These are phyloP conservation scores for Exophiala mesophila DNA, from an alignment of 2,329 filamentous ascomycete species.

Conservation along the genomic window DNA sequence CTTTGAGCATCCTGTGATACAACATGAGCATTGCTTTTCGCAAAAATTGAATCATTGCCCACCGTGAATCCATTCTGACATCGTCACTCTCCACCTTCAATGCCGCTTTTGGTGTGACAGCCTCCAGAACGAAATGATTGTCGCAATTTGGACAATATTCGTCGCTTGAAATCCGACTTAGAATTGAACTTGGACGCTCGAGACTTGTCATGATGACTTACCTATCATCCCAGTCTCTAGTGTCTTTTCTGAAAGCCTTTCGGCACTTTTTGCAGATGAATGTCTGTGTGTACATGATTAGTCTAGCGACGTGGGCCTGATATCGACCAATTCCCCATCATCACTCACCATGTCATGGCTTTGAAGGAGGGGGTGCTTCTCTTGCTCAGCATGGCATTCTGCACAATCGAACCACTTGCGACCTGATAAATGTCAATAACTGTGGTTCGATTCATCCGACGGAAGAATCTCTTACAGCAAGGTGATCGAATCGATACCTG, in stretches of 20 bases:
- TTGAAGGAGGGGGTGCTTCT: slow-evolving; percentile 71
- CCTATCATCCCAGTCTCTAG: slow-evolving; percentile 83
- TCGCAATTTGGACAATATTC: slow-evolving; percentile 99
- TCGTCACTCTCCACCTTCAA: slow-evolving; percentile 90
- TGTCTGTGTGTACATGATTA: slow-evolving; percentile 33
- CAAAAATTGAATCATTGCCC: background rate
- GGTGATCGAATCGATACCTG: slow-evolving; percentile 93
- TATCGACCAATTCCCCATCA: background rate
- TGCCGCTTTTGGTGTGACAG: slow-evolving; percentile 73
- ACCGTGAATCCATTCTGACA: slow-evolving; percentile 71
- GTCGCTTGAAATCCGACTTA: slow-evolving; percentile 57
- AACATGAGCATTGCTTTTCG: background rate
- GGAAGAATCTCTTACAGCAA: slow-evolving; percentile 83
- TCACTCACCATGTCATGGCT: slow-evolving; percentile 68
- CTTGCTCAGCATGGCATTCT: slow-evolving; percentile 81
- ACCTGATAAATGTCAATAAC: slow-evolving; percentile 47
- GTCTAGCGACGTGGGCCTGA: background rate
- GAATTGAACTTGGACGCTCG: background rate
- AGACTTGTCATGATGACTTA: no score
- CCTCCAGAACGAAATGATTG: slow-evolving; percentile 95
- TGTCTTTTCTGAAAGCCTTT: slow-evolving; percentile 95
- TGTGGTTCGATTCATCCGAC: no score
- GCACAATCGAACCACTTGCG: slow-evolving; percentile 98
- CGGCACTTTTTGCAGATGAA: slow-evolving; percentile 99
- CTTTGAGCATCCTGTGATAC: slow-evolving; percentile 70